Base-by-base conservation (phyloP, 1,284 basidiomycete genomes). In the Irpex sp. region DNA sequence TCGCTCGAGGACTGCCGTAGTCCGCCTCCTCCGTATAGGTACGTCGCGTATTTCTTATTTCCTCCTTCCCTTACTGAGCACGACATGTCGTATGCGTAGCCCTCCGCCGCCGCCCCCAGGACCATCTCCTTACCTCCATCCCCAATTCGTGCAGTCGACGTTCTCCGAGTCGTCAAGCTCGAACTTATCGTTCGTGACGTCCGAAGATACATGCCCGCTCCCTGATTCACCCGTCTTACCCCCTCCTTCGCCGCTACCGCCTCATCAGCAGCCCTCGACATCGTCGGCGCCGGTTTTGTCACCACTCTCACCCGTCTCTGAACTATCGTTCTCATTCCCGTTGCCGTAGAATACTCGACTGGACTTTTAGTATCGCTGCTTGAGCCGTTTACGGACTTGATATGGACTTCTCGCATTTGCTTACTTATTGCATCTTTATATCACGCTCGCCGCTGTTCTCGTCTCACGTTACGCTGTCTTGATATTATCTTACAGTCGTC, bases 281-380 rank as follows among this genome's bases (percentile, higher is more conserved):
- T 51, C 59, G n/a, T 42, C 56, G 9, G 37, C 59, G 28, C 55
- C 19, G 4, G 55, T 51, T 7, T 57, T 55, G 45, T 61, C 55
- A 12, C 59, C 59, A 12, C 33, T 61, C 28, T 23, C 49, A 4
- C 57, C 53, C 16, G 21, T 56, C 3, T 58, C 49, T 4, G n/a
- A 12, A 6, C 39, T 45, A 4, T 51, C 48, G 48, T 51, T 51
- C 3, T 18, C 48, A 23, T 45, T 45, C 14, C 39, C n/a, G 1
- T 33, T 33, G 28, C 28, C 28, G 1, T 7, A 33, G 28, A 6
- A 33, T 6, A 33, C 23, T 23, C 4, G 23, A 23, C 7, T 33
- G 28, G 28, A 33, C 28, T 33, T 33, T 33, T 33, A 6, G 0
- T 7, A 7, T 7, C 6, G 28, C 7, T 7, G 6, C 5, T 33